These are phyloP conservation scores for Endogone sp. DNA, from an alignment of 192 early-diverging fungal species.

Conservation along the genomic window DNA sequence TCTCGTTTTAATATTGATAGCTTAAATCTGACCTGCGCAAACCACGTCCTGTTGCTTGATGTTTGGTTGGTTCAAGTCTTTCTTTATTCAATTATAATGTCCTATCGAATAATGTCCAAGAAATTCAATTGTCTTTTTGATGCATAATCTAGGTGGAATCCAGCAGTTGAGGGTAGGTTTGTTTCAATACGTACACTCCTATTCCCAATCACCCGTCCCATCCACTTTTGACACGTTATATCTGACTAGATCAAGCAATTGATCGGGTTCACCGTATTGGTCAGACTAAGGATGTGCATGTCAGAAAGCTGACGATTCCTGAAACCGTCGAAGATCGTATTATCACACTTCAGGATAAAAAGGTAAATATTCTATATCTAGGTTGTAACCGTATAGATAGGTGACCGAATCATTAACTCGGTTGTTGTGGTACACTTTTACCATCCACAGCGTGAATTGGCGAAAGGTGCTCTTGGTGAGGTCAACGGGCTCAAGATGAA, in stretches of 20 bases:
- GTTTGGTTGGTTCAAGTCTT: conserved; percentile 7
- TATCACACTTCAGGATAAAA: conserved; percentile 56
- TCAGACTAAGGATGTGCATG: conserved; percentile 55
- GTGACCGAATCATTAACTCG: no score
- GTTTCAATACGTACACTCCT: no score
- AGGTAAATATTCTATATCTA: conserved; percentile 27
- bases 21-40: conserved; percentile 64
- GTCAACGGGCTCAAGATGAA: no score
- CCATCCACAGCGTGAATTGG: no score
- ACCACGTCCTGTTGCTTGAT: conserved; percentile 38
- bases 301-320: conserved; percentile 56
- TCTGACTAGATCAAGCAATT: conserved; percentile 48
- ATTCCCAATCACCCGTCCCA: no score
- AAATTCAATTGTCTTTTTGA: conserved; percentile 39
- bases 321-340: conserved; percentile 72
- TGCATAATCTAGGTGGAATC: conserved; percentile 59
- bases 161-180: conserved; percentile 18
- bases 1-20: no score
- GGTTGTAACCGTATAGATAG: no score
- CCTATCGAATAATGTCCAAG: no score
- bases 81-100: no score
- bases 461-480: no score
- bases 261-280: conserved; percentile 76
- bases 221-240: no score
- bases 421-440: no score